These are phyloP conservation scores for Populus ilicifolia DNA, from an alignment of 345 rosid genomes.

Conservation along the genomic window DNA sequence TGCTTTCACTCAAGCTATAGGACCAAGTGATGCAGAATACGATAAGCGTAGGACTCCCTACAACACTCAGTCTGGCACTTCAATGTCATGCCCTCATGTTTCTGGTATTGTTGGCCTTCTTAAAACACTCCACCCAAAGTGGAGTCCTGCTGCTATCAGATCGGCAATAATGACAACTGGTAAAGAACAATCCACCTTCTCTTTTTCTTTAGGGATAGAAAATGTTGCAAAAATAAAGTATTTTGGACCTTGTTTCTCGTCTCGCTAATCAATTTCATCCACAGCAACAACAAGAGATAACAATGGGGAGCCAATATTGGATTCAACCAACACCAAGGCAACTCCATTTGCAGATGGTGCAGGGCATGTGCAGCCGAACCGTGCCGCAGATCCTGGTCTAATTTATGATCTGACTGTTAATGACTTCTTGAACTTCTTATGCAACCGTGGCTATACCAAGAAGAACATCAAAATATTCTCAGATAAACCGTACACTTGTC, in stretches of 20 bases:
- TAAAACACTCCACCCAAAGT: slow-evolving; percentile 37
- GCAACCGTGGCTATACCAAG: slow-evolving; percentile 32
- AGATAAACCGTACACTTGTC: slow-evolving; percentile 25
- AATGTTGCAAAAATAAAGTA: not conserved
- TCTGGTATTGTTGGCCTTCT: slow-evolving; percentile 49
- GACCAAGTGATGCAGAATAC: slow-evolving; percentile 7
- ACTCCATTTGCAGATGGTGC: slow-evolving; percentile 49
- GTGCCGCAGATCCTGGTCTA: slow-evolving; percentile 52
- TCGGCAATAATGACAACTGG: slow-evolving; percentile 53
- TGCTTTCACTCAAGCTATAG: slow-evolving; percentile 26
- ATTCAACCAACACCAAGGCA: slow-evolving; percentile 26
- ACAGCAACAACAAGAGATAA: slow-evolving; percentile 33
- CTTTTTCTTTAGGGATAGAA: not conserved
- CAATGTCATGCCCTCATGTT: slow-evolving; percentile 58
- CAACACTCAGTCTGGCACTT: slow-evolving; percentile 38
- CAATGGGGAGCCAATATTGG: slow-evolving; percentile 17
- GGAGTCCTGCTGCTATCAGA: slow-evolving; percentile 51
- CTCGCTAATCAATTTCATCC: not conserved
- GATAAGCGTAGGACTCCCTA: slow-evolving; percentile 35
- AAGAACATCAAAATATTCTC: slow-evolving; percentile 13
- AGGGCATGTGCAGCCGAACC: slow-evolving; percentile 46
- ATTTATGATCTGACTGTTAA: slow-evolving; percentile 32
- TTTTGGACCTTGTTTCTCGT: not conserved
- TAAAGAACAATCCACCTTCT: not conserved
- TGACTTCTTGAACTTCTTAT: slow-evolving; percentile 46